Evolutionary conservation across 192 early-diverging fungal genomes (phyloP), one percentile per base, ranked within the genome.

Genomic region (Irineochytrium annulatum): DNA sequence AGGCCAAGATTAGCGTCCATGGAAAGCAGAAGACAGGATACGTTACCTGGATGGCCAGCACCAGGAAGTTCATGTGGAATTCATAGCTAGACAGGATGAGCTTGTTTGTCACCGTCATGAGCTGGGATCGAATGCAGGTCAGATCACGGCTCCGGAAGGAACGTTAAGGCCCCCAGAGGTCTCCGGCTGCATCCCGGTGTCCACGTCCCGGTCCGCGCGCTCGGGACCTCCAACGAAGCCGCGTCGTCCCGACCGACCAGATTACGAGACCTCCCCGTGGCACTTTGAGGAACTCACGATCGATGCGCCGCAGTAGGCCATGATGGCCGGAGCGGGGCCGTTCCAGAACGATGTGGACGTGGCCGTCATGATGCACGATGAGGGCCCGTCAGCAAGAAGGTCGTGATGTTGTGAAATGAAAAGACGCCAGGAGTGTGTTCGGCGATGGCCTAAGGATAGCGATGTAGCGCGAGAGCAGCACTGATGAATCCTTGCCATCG

Each of bases 241-340:
- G n/a, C 11, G n/a, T 19, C 11, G n/a, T n/a, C n/a, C n/a, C n/a
- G n/a, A n/a, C n/a, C n/a, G n/a, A n/a, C n/a, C n/a, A n/a, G n/a
- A n/a, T n/a, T n/a, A n/a, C n/a, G n/a, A n/a, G n/a, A n/a, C n/a
- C n/a, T n/a, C n/a, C n/a, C n/a, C n/a, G n/a, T n/a, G n/a, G n/a
- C n/a, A n/a, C n/a, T n/a, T n/a, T n/a, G n/a, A n/a, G n/a, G n/a
- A n/a, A n/a, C 55, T 60, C 37, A 89, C 76, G 49, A 94, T 93
- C 55, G 89, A 91, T 39, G 92, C 83, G 44, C 64, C 75, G 78
- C 94, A 97, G 73, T 97, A 97, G 55, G 87, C 83, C 30, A 86
- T 43, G 55, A 97, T 90, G 41, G 91, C 90, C 37, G 89, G 60
- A 19, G 78, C 72, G 30, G 81, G 46, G 8, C 46, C 46, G 24